A percentile compares a stretch with the other conserved stretches of the same genome.
phyloP scores from a whole-genome alignment of 192 early-diverging fungal genomes.

The Lobosporangium transversale region DNA sequence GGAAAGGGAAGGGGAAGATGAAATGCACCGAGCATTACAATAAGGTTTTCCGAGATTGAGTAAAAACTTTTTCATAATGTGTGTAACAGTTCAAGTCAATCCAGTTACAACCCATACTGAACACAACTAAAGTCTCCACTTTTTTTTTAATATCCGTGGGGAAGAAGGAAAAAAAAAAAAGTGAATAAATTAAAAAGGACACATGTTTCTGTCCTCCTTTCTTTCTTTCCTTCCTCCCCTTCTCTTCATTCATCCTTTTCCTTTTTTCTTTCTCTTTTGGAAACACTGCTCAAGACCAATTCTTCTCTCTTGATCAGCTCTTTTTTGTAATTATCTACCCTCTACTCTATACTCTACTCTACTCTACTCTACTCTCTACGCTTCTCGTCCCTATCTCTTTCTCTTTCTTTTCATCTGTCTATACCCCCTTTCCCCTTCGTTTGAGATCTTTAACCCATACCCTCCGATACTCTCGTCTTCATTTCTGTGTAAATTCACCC shows the following conservation, averaged over 20 bases:
- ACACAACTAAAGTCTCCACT: no score
- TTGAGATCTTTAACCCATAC: no score
- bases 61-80: no score
- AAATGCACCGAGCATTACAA: neutral
- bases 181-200: neutral
- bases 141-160: no score
- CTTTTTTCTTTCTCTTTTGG: neutral
- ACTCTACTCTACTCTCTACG: neutral
- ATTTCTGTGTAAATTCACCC: no score
- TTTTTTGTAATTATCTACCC: neutral
- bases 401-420: neutral
- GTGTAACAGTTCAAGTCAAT: no score
- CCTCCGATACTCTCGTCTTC: no score
- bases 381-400: neutral
- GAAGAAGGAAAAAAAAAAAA: no score
- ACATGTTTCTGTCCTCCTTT: neutral
- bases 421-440: no score
- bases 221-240: neutral
- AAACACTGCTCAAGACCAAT: neutral
- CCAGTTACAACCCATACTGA: no score
- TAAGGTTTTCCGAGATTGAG: constrained; percentile 10
- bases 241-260: constrained; percentile 6
- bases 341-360: constrained; percentile 1
- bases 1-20: no score
- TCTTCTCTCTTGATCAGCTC: neutral